Evolutionary conservation across 768 basidiomycete species (phyloP).

Genomic region (Kwoniella sp.): DNA sequence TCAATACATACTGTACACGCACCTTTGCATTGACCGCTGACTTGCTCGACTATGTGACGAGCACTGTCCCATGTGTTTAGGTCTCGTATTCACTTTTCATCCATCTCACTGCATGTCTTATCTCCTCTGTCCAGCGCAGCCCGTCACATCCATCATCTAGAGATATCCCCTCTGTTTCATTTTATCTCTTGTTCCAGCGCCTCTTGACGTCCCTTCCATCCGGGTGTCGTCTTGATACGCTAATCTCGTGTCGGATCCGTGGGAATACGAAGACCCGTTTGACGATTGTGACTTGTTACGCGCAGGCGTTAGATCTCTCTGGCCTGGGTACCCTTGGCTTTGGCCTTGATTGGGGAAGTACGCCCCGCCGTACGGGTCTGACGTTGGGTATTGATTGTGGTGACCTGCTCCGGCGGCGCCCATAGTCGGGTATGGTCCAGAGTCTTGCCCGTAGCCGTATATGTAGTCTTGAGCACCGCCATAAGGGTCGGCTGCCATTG

Average conservation of each 20-base stretch:
- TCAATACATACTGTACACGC: too few relatives aligned
- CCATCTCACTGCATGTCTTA: too few relatives aligned
- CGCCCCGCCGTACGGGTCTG: not conserved
- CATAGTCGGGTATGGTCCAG: not conserved
- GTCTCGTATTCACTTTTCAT: too few relatives aligned
- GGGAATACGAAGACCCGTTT: not conserved
- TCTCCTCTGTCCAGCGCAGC: too few relatives aligned
- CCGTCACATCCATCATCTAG: not conserved
- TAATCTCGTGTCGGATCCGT: not conserved
- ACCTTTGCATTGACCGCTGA: too few relatives aligned
- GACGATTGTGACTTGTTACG: conserved; percentile 7
- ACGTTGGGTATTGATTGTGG: not conserved
- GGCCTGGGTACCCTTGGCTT: not conserved
- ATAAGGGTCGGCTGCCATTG: not conserved
- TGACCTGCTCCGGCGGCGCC: not conserved
- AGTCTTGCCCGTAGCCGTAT: not conserved
- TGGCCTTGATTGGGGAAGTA: not conserved
- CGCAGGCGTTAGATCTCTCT: conserved; percentile 3
- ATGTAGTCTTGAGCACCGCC: not conserved
- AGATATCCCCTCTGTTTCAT: not conserved
- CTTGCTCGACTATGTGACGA: too few relatives aligned
- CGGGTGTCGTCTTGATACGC: not conserved
- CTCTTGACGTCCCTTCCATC: not conserved
- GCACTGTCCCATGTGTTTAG: too few relatives aligned
- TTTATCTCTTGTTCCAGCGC: not conserved